Evolutionary conservation across 495 filamentous ascomycete genomes (phyloP).

Genomic region (Penicillium daleae): DNA sequence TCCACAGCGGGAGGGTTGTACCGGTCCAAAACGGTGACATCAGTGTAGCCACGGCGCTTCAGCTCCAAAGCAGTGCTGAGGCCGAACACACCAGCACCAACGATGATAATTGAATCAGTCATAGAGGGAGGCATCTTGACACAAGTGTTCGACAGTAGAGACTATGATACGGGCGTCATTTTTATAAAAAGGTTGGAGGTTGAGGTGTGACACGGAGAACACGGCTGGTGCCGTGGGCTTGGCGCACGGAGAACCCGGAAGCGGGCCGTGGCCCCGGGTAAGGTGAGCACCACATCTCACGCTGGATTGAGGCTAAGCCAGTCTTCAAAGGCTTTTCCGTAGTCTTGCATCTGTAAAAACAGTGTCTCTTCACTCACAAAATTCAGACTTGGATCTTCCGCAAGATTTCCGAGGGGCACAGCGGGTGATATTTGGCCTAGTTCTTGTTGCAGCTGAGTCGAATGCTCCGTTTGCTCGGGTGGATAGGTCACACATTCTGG

Average conservation of each 20-base stretch:
- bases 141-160: background rate
- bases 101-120: conserved; percentile 40
- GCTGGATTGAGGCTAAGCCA: conserved; percentile 35
- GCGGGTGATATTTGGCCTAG: conserved; percentile 8
- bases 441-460: conserved; percentile 12
- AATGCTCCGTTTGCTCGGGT: conserved; percentile 34
- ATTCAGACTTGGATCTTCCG: conserved; percentile 25
- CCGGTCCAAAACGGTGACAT: conserved; percentile 58
- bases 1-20: conserved; percentile 57
- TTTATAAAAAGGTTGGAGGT: conserved; percentile 1
- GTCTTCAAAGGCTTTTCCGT: conserved; percentile 39
- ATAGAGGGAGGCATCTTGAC: conserved; percentile 30
- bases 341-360: conserved; percentile 38
- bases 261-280: conserved; percentile 25
- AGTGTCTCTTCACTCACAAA: conserved; percentile 27
- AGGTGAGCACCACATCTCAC: conserved; percentile 1
- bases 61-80: conserved; percentile 35
- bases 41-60: conserved; percentile 29
- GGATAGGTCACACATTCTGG: conserved; percentile 39
- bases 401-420: conserved; percentile 20
- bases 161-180: background rate
- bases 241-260: conserved; percentile 26
- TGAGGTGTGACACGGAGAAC: conserved; percentile 11
- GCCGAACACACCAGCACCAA: conserved; percentile 41
- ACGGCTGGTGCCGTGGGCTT: conserved; percentile 27